These are phyloP conservation scores for Penicillium sp. DNA, from an alignment of 2,329 filamentous ascomycete species.

Conservation along the genomic window DNA sequence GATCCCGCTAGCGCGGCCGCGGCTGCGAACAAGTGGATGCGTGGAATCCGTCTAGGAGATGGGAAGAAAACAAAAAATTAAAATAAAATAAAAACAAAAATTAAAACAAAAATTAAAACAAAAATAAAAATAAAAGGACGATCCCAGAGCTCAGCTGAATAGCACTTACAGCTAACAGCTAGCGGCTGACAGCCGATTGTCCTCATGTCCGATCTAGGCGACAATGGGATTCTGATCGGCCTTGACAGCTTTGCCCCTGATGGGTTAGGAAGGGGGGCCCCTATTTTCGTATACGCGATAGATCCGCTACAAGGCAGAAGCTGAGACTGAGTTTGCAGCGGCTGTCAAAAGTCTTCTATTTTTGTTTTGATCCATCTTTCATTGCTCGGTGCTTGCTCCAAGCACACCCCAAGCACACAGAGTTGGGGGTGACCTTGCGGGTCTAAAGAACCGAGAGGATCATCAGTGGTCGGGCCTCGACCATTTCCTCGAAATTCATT, in stretches of 20 bases:
- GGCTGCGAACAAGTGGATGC: slow-evolving; percentile 13
- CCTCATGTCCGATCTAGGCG: background rate
- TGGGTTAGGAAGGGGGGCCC: background rate
- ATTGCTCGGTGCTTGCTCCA: too few species aligned
- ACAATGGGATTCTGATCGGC: background rate
- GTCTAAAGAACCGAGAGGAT: slow-evolving; percentile 19
- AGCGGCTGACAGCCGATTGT: background rate
- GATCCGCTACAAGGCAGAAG: background rate
- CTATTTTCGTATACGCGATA: background rate
- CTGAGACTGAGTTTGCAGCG: background rate
- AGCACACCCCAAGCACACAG: background rate
- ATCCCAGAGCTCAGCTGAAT: background rate
- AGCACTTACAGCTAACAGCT: background rate
- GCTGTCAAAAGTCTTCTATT: background rate
- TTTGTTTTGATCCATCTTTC: background rate
- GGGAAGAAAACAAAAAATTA: background rate
- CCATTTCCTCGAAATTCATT: background rate
- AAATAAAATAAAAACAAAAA: too few species aligned
- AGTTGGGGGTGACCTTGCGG: slow-evolving; percentile 4
- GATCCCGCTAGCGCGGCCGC: slow-evolving; percentile 11
- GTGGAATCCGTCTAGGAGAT: slow-evolving; percentile 4
- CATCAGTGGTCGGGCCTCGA: slow-evolving; percentile 13
- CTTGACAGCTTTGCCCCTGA: background rate
- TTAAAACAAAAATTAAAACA: too few species aligned
- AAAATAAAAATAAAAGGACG: background rate